Conservation (phyloP, 2,329 filamentous ascomycete genomes). For the Sclerotinia borealis region DNA sequence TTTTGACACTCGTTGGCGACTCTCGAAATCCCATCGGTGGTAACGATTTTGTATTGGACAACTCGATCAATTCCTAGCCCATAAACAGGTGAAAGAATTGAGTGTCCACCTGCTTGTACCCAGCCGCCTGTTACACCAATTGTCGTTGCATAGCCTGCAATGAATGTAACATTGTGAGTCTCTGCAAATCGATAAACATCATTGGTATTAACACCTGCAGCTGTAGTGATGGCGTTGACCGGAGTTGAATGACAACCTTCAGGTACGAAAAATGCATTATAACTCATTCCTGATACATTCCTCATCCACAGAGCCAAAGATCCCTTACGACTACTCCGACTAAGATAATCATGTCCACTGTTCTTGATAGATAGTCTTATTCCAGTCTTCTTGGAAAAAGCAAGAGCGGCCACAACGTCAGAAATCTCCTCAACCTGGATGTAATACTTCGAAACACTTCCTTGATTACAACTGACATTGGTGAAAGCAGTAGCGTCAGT, state of each 20-base stretch:
- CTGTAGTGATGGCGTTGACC: constrained; percentile 24
- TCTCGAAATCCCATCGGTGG: constrained; percentile 40
- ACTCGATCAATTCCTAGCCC: constrained; percentile 47
- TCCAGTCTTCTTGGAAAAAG: constrained; percentile 39
- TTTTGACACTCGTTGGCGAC: constrained; percentile 39
- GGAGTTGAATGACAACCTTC: constrained; percentile 15
- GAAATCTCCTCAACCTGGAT: constrained; percentile 28
- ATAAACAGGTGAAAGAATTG: constrained; percentile 44
- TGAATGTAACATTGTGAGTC: constrained; percentile 25
- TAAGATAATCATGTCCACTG: constrained; percentile 27
- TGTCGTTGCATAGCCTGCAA: constrained; percentile 30
- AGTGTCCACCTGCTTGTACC: constrained; percentile 48
- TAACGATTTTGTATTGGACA: constrained; percentile 43
- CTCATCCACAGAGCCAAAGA: constrained; percentile 20
- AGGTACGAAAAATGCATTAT: constrained; percentile 14
- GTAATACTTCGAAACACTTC: constrained; percentile 16
- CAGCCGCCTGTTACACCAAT: constrained; percentile 48
- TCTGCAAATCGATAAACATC: constrained; percentile 27
- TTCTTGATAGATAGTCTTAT: constrained; percentile 34
- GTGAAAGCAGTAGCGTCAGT: constrained; percentile 19
- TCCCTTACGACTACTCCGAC: constrained; percentile 17
- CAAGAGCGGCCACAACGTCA: constrained; percentile 40
- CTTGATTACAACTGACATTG: constrained; percentile 19
- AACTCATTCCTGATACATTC: constrained; percentile 11
- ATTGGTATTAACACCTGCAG: constrained; percentile 24